phyloP scores from a whole-genome alignment of 164 flowering plant genomes.

The Kingdonia uniflora region DNA sequence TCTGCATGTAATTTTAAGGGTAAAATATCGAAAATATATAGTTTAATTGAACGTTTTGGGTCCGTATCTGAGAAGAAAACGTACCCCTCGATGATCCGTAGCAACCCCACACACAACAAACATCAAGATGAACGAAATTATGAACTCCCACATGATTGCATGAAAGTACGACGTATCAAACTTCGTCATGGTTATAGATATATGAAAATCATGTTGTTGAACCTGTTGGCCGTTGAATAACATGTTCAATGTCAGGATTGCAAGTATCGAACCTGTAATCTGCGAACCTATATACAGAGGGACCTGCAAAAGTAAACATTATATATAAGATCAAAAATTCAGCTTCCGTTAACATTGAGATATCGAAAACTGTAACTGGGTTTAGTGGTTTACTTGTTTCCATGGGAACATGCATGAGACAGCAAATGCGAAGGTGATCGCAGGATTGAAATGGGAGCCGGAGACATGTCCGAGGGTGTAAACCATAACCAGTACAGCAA shows the following conservation, averaged over 20 bases:
- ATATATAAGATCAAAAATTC: too few species aligned
- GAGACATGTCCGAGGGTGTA: constrained; percentile 28
- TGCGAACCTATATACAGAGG: constrained; percentile 2
- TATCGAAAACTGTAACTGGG: background rate
- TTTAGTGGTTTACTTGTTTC: constrained; percentile 19
- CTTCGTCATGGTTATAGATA: too few species aligned
- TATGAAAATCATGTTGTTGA: too few species aligned
- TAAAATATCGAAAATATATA: background rate
- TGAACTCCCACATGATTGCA: constrained; percentile 26
- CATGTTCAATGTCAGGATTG: background rate
- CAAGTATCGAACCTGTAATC: constrained; percentile 1
- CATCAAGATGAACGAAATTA: constrained; percentile 25
- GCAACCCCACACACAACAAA: constrained; percentile 24
- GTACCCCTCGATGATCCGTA: constrained; percentile 28
- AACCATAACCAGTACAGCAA: constrained; percentile 19
- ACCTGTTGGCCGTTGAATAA: constrained; percentile 1
- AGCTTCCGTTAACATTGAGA: too few species aligned
- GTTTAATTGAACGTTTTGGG: too few species aligned
- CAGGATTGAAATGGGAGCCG: constrained; percentile 42
- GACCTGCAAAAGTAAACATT: background rate
- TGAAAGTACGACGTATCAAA: constrained; percentile 3
- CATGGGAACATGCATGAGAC: constrained; percentile 22
- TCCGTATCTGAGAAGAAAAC: background rate
- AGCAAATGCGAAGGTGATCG: constrained; percentile 46
- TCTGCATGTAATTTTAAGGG: constrained; percentile 13